Percentiles rank a stretch among this genome's conserved stretches.
These are phyloP conservation scores for Talaromyces verruculosus DNA, from an alignment of 2,329 filamentous ascomycete genomes.

Conservation along the genomic window DNA sequence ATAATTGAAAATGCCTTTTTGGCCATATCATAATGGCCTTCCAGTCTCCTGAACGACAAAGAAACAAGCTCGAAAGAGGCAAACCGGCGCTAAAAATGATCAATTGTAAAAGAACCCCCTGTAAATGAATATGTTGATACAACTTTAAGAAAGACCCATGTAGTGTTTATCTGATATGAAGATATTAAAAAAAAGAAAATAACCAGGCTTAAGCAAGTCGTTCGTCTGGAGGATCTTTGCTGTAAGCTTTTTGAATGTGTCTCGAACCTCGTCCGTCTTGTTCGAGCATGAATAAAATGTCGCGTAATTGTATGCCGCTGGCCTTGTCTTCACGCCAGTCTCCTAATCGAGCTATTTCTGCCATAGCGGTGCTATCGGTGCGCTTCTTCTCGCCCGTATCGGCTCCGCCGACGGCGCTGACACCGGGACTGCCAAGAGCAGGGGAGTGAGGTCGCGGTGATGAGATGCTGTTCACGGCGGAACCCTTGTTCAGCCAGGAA, in stretches of 20 bases:
- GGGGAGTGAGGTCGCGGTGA: conserved; percentile 37
- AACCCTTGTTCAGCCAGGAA: conserved; percentile 47
- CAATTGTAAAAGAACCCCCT: conserved; percentile 1
- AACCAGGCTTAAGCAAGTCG: conserved; percentile 27
- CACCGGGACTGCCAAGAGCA: conserved; percentile 21
- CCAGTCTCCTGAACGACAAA: neutral
- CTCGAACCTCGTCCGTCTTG: conserved; percentile 61
- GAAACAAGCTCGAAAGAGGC: neutral
- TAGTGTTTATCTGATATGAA: neutral
- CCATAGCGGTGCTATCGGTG: conserved; percentile 38
- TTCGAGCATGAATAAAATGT: conserved; percentile 78
- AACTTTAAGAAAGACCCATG: conserved; percentile 9
- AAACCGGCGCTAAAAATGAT: conserved; percentile 7
- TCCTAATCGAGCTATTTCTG: conserved; percentile 62
- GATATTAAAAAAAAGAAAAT: conserved; percentile 5
- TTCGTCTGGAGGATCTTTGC: conserved; percentile 45
- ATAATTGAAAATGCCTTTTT: neutral
- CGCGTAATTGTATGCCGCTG: conserved; percentile 76
- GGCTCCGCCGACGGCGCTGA: conserved; percentile 29
- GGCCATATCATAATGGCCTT: neutral
- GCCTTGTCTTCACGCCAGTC: conserved; percentile 77
- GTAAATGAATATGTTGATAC: conserved; percentile 16
- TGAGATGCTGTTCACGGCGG: conserved; percentile 37
- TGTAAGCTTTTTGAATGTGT: conserved; percentile 47
- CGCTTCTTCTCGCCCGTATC: conserved; percentile 33